Evolutionary conservation across 2,329 filamentous ascomycete species (phyloP).

Genomic region (Reticulascus tulasneorum): DNA sequence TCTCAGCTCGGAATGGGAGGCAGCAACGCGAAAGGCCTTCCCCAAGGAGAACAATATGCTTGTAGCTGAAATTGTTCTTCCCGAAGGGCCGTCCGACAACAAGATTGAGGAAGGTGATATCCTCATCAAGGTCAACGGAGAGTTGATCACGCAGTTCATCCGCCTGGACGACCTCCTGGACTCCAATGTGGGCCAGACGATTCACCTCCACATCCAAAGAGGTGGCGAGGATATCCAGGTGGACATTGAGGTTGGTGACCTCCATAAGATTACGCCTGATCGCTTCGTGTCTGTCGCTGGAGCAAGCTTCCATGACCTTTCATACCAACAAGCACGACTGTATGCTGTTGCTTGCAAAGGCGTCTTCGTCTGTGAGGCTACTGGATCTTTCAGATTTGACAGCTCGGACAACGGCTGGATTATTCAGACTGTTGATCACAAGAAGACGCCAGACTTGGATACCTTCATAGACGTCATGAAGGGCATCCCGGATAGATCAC

Average conservation of each 20-base stretch:
- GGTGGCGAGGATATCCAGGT: constrained; percentile 85
- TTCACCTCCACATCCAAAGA: constrained; percentile 79
- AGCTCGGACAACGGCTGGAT: constrained; percentile 90
- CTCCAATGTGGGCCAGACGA: constrained; percentile 73
- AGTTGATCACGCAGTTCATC: constrained; percentile 90
- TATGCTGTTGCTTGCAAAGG: constrained; percentile 91
- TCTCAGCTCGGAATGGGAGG: constrained; percentile 80
- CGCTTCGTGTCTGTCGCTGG: constrained; percentile 93
- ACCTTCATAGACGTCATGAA: constrained; percentile 91
- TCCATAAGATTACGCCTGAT: constrained; percentile 93
- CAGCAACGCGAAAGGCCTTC: constrained; percentile 74
- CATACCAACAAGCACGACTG: constrained; percentile 94
- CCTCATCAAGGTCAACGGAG: constrained; percentile 85
- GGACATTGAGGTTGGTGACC: constrained; percentile 78
- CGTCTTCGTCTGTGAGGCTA: constrained; percentile 91
- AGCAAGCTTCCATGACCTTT: constrained; percentile 91
- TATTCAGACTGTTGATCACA: constrained; percentile 87
- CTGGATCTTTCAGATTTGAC: constrained; percentile 92
- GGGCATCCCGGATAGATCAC: constrained; percentile 72
- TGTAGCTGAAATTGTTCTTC: constrained; percentile 90
- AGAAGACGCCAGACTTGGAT: constrained; percentile 81
- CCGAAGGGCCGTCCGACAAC: constrained; percentile 78
- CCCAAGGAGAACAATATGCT: constrained; percentile 96
- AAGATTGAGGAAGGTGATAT: constrained; percentile 95
- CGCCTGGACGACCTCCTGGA: constrained; percentile 89